Evolutionary conservation across 2,329 filamentous ascomycete genomes (phyloP).

Genomic region (Apiospora sp.): DNA sequence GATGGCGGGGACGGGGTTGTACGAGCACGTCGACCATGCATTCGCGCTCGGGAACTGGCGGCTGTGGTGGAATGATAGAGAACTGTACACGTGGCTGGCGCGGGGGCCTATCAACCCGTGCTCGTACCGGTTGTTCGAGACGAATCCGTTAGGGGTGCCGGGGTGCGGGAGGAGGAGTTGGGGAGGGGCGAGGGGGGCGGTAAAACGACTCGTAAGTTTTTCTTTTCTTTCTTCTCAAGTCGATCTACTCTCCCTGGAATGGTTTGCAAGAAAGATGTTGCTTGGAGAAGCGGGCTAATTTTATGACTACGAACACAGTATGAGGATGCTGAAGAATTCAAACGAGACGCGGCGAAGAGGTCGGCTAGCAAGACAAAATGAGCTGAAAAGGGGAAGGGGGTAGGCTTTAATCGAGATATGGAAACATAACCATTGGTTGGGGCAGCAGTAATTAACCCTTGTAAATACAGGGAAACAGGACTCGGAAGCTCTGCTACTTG

Average conservation of each 20-base stretch:
- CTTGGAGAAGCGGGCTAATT: not conserved
- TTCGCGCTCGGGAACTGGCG: slow-evolving; percentile 35
- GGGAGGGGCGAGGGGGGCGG: slow-evolving; percentile 34
- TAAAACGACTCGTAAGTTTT: slow-evolving; percentile 33
- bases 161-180: slow-evolving; percentile 38
- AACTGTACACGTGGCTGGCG: slow-evolving; percentile 35
- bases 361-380: not conserved
- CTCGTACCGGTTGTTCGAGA: slow-evolving; percentile 39
- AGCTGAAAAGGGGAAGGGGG: not conserved
- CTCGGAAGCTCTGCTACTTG: too few relatives aligned
- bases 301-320: not conserved
- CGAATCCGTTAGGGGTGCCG: slow-evolving; percentile 36
- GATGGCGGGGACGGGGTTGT: slow-evolving; percentile 38
- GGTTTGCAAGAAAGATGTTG: not conserved
- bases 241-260: not conserved
- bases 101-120: slow-evolving; percentile 38
- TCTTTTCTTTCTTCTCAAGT: not conserved
- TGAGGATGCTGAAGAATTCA: not conserved
- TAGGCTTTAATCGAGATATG: not conserved
- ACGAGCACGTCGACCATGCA: slow-evolving; percentile 37
- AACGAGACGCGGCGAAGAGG: not conserved
- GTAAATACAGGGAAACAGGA: too few relatives aligned
- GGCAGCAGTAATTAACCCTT: too few relatives aligned
- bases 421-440: not conserved
- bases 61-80: slow-evolving; percentile 37